Conservation (phyloP, 1,284 basidiomycete species). For the Marasmius oreades region DNA sequence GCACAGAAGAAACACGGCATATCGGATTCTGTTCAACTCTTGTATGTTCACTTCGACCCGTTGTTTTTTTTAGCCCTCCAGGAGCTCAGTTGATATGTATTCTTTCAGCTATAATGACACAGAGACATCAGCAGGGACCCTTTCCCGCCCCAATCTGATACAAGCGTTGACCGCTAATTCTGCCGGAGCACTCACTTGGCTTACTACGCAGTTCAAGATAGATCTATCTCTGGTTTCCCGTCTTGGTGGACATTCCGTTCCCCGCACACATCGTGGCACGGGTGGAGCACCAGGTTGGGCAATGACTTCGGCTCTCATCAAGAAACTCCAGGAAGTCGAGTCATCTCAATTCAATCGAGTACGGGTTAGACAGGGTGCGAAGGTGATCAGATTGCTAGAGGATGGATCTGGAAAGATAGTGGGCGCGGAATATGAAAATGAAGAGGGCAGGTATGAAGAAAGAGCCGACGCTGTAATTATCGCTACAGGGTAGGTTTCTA, state of each 20-base stretch:
- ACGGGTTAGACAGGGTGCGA: slow-evolving; percentile 77
- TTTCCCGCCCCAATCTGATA: slow-evolving; percentile 84
- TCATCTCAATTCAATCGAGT: slow-evolving; percentile 66
- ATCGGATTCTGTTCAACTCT: slow-evolving; percentile 60
- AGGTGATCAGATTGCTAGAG: slow-evolving; percentile 65
- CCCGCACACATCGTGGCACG: slow-evolving; percentile 79
- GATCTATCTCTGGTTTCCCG: slow-evolving; percentile 82
- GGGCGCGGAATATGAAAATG: slow-evolving; percentile 74
- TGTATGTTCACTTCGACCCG: slow-evolving; percentile 26
- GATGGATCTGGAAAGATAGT: slow-evolving; percentile 56
- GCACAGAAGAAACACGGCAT: slow-evolving; percentile 62
- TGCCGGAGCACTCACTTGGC: slow-evolving; percentile 82
- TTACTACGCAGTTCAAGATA: slow-evolving; percentile 68
- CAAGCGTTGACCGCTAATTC: slow-evolving; percentile 79
- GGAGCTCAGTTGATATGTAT: neutral
- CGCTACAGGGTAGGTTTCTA: slow-evolving; percentile 52
- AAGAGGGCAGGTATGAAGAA: slow-evolving; percentile 59
- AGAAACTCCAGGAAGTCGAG: slow-evolving; percentile 73
- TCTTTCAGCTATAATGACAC: slow-evolving; percentile 70
- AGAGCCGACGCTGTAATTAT: slow-evolving; percentile 75
- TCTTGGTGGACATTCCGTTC: slow-evolving; percentile 79
- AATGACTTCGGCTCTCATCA: slow-evolving; percentile 83
- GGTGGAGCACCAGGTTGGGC: slow-evolving; percentile 83
- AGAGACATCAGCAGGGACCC: slow-evolving; percentile 73
- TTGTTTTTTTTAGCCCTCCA: neutral